Evolutionary conservation across 1,284 basidiomycete species (phyloP), one percentile per base, ranked within the genome.

Genomic region (Malassezia cuniculi): DNA sequence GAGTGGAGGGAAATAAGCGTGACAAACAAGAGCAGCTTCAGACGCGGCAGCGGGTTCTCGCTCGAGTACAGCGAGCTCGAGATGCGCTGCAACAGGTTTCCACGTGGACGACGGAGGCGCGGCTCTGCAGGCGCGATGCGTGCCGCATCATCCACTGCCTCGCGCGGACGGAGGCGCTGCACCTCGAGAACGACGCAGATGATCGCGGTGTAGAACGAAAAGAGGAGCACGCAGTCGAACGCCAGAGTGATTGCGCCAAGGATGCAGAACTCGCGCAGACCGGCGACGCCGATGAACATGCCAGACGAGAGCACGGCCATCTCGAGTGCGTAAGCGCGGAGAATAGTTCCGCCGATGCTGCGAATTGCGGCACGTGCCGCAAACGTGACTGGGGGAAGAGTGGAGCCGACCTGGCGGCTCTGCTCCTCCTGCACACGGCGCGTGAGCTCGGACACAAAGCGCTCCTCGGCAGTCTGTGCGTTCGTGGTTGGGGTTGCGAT

Each of bases 141-240:
- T 6, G n/a, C 17, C 0, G 27, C 30, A 6, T 30, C 32, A n/a
- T 16, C 27, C 18, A 24, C 21, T 3, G 7, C 15, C 31, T 15
- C 22, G 21, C 31, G 31, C 9, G 7, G 31, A 12, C 34, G 34
- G 68, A 77, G 76, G 27, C 76, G 71, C 52, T 75, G 74, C 20
- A 77, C 72, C 74, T 95, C 90, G 54, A 95, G 81, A 82, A 95
- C 93, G 66, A 97, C 76, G 27, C 79, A 80, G 47, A 97, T 72
- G 44, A 95, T 78, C 3, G 84, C 80, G 1, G 83, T 76, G 66
- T 89, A 83, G 70, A 94, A 93, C 0, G 85, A 85, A 68, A 82
- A 82, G 49, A 94, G 76, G 68, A 87, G 76, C 34, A 86, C 61
- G 68, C 86, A 93, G 68, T 97, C 90, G 39, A 86, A 75, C 8